A percentile compares a stretch with the other conserved stretches of the same genome.
Evolutionary conservation across 2,329 filamentous ascomycete genomes (phyloP).

Genomic region (Scedosporium boydii): DNA sequence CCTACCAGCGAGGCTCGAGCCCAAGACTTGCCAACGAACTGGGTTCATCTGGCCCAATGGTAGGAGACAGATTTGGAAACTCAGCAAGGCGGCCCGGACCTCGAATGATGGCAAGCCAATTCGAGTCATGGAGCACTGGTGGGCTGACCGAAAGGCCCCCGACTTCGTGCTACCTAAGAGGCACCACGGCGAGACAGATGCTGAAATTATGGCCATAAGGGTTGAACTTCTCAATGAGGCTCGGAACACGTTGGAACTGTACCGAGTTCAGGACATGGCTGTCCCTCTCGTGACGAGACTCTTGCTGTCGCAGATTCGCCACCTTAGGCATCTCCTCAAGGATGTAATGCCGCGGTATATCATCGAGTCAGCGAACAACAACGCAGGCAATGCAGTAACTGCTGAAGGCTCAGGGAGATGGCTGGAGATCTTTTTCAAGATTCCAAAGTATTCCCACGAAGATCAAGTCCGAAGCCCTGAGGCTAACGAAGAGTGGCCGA

Average conservation of each 20-base stretch:
- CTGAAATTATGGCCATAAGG: background rate
- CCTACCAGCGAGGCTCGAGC: background rate
- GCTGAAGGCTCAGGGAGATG: background rate
- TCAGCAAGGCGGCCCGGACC: background rate
- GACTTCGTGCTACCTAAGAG: background rate
- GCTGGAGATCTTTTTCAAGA: background rate
- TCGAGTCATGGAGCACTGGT: constrained; percentile 1
- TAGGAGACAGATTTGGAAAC: background rate
- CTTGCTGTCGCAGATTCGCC: background rate
- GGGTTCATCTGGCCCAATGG: background rate
- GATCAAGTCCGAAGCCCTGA: background rate
- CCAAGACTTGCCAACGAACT: background rate
- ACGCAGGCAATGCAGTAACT: background rate
- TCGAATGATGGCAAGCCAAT: background rate
- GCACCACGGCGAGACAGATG: background rate
- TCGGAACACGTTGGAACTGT: background rate
- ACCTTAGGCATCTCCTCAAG: background rate
- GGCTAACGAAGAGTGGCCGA: background rate
- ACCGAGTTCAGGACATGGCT: background rate
- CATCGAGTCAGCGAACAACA: background rate
- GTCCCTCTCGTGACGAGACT: background rate
- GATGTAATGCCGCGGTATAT: background rate
- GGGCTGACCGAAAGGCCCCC: background rate
- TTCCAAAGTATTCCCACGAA: background rate
- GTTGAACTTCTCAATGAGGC: background rate